Conservation (phyloP, 2,329 filamentous ascomycete genomes). For the Trichophyton equinum region DNA sequence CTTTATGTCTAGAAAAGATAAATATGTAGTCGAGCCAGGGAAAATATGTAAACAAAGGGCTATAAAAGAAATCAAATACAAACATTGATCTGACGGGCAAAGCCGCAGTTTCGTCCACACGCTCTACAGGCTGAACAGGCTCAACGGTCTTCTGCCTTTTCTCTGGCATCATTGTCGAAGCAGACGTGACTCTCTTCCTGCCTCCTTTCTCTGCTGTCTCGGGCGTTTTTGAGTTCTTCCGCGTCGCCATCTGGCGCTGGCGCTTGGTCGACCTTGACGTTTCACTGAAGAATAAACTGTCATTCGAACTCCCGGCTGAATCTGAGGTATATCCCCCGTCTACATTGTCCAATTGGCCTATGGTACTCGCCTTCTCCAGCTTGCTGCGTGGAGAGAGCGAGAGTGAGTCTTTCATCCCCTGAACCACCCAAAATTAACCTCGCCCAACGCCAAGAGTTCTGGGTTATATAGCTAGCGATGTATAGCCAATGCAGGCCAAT, state of each 20-base stretch:
- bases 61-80: not conserved
- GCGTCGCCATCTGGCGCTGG: not conserved
- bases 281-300: not conserved
- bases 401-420: not conserved
- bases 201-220: not conserved
- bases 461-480: too few relatives aligned
- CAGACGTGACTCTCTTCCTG: not conserved
- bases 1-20: not conserved
- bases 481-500: too few relatives aligned
- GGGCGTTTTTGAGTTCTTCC: not conserved
- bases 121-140: too few relatives aligned
- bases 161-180: not conserved
- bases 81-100: not conserved
- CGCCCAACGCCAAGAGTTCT: too few relatives aligned
- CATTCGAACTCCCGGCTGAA: not conserved
- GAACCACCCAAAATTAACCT: not conserved
- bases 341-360: not conserved
- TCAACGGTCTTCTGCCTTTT: not conserved
- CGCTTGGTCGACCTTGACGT: not conserved
- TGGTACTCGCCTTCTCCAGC: not conserved
- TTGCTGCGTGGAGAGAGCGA: not conserved
- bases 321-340: not conserved
- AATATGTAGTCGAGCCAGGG: not conserved
- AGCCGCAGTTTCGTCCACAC: not conserved
- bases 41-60: too few relatives aligned